These are phyloP conservation scores for Populus pruinosa DNA, from an alignment of 345 rosid genomes.

Conservation along the genomic window DNA sequence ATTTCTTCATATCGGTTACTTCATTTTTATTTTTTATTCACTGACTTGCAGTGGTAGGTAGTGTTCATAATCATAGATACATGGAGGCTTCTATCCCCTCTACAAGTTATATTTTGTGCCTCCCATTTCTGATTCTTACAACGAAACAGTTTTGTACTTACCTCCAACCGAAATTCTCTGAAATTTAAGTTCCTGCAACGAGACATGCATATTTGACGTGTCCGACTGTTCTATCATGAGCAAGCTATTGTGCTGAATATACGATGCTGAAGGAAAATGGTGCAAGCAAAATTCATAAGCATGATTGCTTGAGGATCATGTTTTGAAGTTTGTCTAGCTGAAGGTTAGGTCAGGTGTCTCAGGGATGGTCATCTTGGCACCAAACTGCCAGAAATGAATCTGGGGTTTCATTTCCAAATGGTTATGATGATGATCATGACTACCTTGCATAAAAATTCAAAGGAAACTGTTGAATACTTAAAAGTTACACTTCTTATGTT, in stretches of 20 bases:
- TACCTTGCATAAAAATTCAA: too few relatives aligned
- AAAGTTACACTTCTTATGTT: too few relatives aligned
- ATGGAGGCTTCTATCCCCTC: neutral
- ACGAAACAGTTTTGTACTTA: neutral
- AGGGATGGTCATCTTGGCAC: neutral
- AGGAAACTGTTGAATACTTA: too few relatives aligned
- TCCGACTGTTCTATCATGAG: neutral
- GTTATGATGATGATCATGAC: too few relatives aligned
- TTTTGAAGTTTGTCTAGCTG: neutral
- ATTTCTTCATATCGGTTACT: neutral
- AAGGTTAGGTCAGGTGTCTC: neutral
- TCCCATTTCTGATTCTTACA: neutral
- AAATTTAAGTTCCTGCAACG: neutral
- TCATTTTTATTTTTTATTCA: neutral
- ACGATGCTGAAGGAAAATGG: neutral
- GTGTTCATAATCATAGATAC: conserved; percentile 4
- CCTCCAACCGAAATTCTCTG: neutral
- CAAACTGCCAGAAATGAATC: neutral
- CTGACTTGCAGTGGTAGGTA: neutral
- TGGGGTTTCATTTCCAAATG: neutral
- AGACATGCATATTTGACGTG: too few relatives aligned
- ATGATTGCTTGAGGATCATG: neutral
- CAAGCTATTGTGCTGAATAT: neutral
- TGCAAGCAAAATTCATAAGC: neutral
- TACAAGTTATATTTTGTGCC: neutral